Evolutionary conservation across 2,329 filamentous ascomycete genomes (phyloP), one percentile per base, ranked within the genome.

Genomic region (Chrysoporthe cubensis): DNA sequence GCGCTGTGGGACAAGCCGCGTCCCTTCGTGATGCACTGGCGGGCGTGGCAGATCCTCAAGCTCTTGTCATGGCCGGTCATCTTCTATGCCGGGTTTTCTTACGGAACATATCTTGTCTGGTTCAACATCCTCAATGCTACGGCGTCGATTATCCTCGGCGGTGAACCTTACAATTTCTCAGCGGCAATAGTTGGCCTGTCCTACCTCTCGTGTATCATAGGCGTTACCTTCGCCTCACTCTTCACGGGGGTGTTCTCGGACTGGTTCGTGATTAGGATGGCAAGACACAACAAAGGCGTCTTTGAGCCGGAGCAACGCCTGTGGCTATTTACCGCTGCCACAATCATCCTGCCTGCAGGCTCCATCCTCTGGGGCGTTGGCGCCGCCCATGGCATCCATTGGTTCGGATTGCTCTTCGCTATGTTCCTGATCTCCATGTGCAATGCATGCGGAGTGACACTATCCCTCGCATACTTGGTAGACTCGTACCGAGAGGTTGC

Each of bases 301-400:
- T 79, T 75, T 48, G 76, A 77, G 70, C 67, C 74, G 1, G 76
- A 77, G 58, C 71, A 76, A 56, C 73, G 75, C n/a, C 72, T 77
- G 7, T 77, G 75, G 76, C 70, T 76, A 4, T 76, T 78, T 44
- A 62, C 69, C 3, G 67, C 76, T 1, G 79, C 78, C 13, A 66
- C 80, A 13, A 65, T 85, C 4, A 71, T 84, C 37, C 75, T 83
- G 5, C 81, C 83, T 0, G 78, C 76, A 11, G 80, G 78, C 0
- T 74, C 84, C 4, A 78, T 85, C 50, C 74, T 85, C 1, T 85
- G 83, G 82, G 84, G 84, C 42, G 80, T 85, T 0, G 84, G 84
- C 5, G 82, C 84, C 2, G 81, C 81, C 54, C 78, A 83, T 44
- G 70, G 77, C 4, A 71, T 85, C n/a, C 83, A 85, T 40, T 70